Base-by-base conservation (phyloP, 108 stramenopile species). In the Hondaea fermentalgiana region DNA sequence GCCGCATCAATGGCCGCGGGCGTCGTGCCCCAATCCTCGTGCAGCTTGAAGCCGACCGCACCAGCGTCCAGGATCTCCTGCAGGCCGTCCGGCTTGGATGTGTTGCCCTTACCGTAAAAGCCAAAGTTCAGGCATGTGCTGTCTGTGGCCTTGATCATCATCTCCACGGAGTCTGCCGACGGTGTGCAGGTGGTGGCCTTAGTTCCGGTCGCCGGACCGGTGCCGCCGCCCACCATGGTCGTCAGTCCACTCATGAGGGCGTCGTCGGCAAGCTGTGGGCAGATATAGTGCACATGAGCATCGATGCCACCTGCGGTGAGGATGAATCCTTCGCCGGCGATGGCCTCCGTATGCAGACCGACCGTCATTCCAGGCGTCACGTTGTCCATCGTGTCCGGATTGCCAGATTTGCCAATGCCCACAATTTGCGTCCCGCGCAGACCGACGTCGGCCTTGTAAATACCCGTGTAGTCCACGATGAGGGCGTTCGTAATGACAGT, bases 11-110 rank as follows among this genome's bases (percentile, higher is more conserved):
- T 99, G 43, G 98, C 94, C 45, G 94, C 93, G 6, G 98, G 98
- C 58, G 98, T 99, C 28, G 98, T 99, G 59, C 98, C 98, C 98
- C 98, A 99, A 93, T 99, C 98, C 90, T 99, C 98, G 92, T 99
- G 98, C 28, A 99, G 92, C 93, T 99, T 99, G 91, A 98, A 94
- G 17, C 98, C 98, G 51, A 95, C 93, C 19, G 97, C 98, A 49
- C 98, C 97, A n/a, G 96, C 93, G 14, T 58, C 57, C n/a, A 93
- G 57, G 51, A 91, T 90, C 91, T 92, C 93, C 12, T 60, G 58
- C 51, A 93, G 60, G 1, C 93, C 93, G 49, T 90, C 91, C 57
- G 92, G 92, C 89, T 97, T 95, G 60, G 94, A 93, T 35, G 97
- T 95, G 88, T 99, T 99, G 5, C 98, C 98, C 93, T 99, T 99